Percentiles rank a stretch among this genome's conserved stretches.
Evolutionary conservation across 768 basidiomycete species (phyloP).

Genomic region (Leccinum disarticulatum): DNA sequence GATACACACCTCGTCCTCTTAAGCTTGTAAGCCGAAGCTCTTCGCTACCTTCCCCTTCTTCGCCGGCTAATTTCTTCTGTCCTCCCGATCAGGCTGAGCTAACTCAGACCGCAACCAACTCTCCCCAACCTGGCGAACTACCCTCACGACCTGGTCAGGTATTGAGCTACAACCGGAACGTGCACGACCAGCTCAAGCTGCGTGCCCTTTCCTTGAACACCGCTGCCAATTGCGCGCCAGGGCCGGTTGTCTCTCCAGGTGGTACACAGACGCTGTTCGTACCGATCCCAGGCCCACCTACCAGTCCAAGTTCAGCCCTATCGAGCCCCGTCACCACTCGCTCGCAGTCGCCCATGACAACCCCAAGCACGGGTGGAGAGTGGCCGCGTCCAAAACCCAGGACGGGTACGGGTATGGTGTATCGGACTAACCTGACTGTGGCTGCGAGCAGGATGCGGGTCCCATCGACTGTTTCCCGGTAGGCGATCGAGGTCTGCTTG

Average conservation of each 20-base stretch:
- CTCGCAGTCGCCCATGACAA: conserved; percentile 24
- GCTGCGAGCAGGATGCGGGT: conserved; percentile 42
- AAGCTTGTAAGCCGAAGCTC: conserved; percentile 25
- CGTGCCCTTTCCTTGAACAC: conserved; percentile 18
- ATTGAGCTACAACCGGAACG: conserved; percentile 33
- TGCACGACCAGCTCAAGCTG: conserved; percentile 34
- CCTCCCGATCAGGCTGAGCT: conserved; percentile 7
- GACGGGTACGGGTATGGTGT: conserved; percentile 71
- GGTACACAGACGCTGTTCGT: conserved; percentile 24
- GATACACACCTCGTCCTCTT: conserved; percentile 27
- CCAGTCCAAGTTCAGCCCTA: conserved; percentile 10
- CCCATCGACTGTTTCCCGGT: conserved; percentile 23
- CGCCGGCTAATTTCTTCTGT: neutral
- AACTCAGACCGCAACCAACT: conserved; percentile 12
- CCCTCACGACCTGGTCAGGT: conserved; percentile 26
- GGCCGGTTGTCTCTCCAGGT: conserved; percentile 17
- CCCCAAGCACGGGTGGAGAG: conserved; percentile 16
- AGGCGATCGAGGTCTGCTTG: conserved; percentile 2
- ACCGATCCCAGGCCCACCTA: conserved; percentile 3
- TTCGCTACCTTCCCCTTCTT: conserved; percentile 8
- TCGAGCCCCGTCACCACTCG: conserved; percentile 11
- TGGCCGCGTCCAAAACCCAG: conserved; percentile 48
- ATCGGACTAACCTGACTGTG: conserved; percentile 39
- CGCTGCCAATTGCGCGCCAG: conserved; percentile 6
- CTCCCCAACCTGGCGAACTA: conserved; percentile 26